phyloP scores from a whole-genome alignment of 805 yeast species.

The Candida pini region DNA sequence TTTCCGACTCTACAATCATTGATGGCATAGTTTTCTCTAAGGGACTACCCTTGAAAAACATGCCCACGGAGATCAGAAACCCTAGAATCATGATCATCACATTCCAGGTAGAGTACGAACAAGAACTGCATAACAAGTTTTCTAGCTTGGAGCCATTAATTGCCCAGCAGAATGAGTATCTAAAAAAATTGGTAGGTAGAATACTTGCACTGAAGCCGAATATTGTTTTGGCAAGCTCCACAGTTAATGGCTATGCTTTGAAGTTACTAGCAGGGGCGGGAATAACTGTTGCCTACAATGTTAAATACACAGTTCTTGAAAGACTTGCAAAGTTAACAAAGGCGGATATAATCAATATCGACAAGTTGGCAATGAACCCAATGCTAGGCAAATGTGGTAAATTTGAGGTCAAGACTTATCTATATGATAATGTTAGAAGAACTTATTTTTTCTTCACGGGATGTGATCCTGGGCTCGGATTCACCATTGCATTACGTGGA shows the following conservation, averaged over 20 bases:
- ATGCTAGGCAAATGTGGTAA: conserved; percentile 69
- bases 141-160: conserved; percentile 78
- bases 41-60: conserved; percentile 68
- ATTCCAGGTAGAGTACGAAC: conserved; percentile 88
- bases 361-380: conserved; percentile 67
- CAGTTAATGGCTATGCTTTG: conserved; percentile 79
- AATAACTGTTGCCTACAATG: conserved; percentile 73
- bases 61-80: conserved; percentile 57
- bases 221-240: conserved; percentile 69
- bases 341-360: conserved; percentile 81
- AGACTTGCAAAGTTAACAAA: conserved; percentile 72
- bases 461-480: conserved; percentile 65
- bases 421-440: conserved; percentile 50
- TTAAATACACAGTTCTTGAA: conserved; percentile 77
- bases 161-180: conserved; percentile 82
- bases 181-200: conserved; percentile 75
- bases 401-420: conserved; percentile 67
- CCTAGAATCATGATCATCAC: conserved; percentile 80
- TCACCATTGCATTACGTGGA: conserved; percentile 86
- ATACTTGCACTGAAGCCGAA: conserved; percentile 73
- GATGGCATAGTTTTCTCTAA: conserved; percentile 86
- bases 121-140: conserved; percentile 36
- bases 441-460: conserved; percentile 80
- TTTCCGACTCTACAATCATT: conserved; percentile 53
- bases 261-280: conserved; percentile 65